Conservation (phyloP, 1,284 basidiomycete genomes). For the Coriolopsis trogii region DNA sequence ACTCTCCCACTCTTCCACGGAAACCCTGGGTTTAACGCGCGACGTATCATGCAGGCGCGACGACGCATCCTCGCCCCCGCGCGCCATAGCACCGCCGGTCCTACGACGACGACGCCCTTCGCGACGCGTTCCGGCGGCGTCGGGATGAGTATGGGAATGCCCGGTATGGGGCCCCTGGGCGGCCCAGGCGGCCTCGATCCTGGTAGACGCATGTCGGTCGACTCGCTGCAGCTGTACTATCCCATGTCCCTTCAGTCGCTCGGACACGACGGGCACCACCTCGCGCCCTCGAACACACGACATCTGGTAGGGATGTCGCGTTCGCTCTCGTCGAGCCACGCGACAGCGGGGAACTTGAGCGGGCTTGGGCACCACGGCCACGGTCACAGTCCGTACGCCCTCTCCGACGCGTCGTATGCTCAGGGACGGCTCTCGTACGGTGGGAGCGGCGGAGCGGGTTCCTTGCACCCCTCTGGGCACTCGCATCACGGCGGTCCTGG, state of each 20-base stretch:
- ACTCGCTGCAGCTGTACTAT: constrained; percentile 70
- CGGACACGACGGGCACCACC: constrained; percentile 22
- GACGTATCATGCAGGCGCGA: constrained; percentile 54
- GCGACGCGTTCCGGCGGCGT: constrained; percentile 38
- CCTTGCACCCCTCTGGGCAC: constrained; percentile 27
- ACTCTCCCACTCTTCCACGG: constrained; percentile 6
- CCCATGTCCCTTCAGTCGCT: constrained; percentile 71
- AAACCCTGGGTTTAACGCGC: background rate
- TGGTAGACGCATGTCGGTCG: constrained; percentile 47
- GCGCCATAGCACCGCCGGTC: constrained; percentile 69
- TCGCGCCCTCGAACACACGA: constrained; percentile 25
- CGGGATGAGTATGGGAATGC: constrained; percentile 26
- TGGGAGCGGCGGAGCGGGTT: constrained; percentile 19
- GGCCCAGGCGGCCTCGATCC: constrained; percentile 30
- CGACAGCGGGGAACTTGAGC: constrained; percentile 29
- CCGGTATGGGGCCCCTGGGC: constrained; percentile 38
- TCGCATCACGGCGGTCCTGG: constrained; percentile 19
- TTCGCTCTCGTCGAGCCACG: constrained; percentile 30
- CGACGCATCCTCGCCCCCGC: constrained; percentile 82
- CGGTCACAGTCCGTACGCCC: constrained; percentile 29
- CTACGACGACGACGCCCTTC: constrained; percentile 74
- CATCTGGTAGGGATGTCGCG: constrained; percentile 36
- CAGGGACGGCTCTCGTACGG: constrained; percentile 28
- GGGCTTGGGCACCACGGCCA: constrained; percentile 27
- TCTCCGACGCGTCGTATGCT: constrained; percentile 24